These are phyloP conservation scores for Lunularia cruciata DNA, from an alignment of 225 moss, liverwort and hornwort genomes.

Conservation along the genomic window DNA sequence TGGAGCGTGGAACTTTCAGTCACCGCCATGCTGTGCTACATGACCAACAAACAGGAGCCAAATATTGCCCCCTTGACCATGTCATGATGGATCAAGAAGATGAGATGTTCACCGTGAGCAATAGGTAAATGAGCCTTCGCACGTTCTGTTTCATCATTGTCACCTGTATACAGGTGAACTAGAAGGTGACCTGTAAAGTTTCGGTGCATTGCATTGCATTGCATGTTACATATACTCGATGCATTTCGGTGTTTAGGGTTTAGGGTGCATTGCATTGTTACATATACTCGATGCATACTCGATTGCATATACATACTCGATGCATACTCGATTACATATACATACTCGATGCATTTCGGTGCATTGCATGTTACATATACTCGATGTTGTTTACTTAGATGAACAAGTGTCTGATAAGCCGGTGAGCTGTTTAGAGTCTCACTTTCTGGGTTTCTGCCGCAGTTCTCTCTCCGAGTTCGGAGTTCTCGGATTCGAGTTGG, in stretches of 20 bases:
- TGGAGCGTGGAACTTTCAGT: constrained; percentile 92
- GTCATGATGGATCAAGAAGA: constrained; percentile 59
- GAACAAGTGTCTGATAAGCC: neutral
- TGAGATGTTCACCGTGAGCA: constrained; percentile 80
- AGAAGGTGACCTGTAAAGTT: no score
- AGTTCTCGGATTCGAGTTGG: constrained; percentile 92
- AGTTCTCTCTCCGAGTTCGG: constrained; percentile 91
- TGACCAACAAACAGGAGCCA: constrained; percentile 73
- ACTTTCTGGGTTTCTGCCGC: constrained; percentile 2
- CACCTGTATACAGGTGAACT: no score
- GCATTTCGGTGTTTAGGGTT: no score
- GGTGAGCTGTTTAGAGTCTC: neutral
- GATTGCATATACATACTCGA: no score
- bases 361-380: no score
- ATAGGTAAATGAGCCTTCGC: constrained; percentile 46
- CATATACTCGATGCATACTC: no score
- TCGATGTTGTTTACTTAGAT: no score
- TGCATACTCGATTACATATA: no score
- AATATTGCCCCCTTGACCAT: constrained; percentile 83
- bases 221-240: no score
- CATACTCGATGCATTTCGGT: no score
- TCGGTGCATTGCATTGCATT: no score
- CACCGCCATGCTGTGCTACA: constrained; percentile 88
- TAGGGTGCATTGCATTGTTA: no score
- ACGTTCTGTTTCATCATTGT: neutral